Conservation (phyloP, 495 filamentous ascomycete species). For the Aspergillus nidulans region DNA sequence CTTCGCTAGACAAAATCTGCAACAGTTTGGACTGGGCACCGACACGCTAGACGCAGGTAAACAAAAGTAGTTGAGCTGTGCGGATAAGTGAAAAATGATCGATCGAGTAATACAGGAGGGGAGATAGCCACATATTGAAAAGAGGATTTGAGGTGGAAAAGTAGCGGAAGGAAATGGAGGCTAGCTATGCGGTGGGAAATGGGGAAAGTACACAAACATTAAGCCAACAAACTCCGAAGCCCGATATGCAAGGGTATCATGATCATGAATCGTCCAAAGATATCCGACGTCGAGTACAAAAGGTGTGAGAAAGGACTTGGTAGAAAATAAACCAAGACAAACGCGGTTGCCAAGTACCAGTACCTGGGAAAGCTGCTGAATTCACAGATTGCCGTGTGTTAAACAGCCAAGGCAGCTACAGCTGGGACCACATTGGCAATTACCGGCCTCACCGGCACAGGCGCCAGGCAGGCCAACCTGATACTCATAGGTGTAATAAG, state of each 20-base stretch:
- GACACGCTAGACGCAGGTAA: not conserved
- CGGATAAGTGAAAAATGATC: not conserved
- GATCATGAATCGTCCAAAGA: constrained; percentile 22
- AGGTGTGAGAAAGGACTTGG: not conserved
- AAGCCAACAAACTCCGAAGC: constrained; percentile 10
- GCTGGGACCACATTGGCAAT: constrained; percentile 46
- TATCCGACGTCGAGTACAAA: constrained; percentile 1
- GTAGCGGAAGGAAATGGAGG: not conserved
- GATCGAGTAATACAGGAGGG: not conserved
- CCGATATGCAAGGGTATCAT: constrained; percentile 33
- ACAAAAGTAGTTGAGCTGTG: not conserved
- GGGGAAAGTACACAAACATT: constrained; percentile 8
- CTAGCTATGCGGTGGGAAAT: not conserved
- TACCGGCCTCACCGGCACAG: constrained; percentile 43
- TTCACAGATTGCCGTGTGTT: constrained; percentile 28
- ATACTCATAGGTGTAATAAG: constrained; percentile 46
- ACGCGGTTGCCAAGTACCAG: not conserved
- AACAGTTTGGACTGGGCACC: not conserved
- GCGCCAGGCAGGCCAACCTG: constrained; percentile 35
- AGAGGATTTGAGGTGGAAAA: not conserved
- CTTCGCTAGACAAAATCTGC: not conserved
- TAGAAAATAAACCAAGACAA: not conserved
- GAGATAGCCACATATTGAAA: not conserved
- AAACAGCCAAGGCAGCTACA: constrained; percentile 50
- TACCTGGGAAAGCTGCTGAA: not conserved